Percentiles rank a stretch among this genome's conserved stretches.
These are phyloP conservation scores for Lactifluus volemus DNA, from an alignment of 768 basidiomycete genomes.

Conservation along the genomic window DNA sequence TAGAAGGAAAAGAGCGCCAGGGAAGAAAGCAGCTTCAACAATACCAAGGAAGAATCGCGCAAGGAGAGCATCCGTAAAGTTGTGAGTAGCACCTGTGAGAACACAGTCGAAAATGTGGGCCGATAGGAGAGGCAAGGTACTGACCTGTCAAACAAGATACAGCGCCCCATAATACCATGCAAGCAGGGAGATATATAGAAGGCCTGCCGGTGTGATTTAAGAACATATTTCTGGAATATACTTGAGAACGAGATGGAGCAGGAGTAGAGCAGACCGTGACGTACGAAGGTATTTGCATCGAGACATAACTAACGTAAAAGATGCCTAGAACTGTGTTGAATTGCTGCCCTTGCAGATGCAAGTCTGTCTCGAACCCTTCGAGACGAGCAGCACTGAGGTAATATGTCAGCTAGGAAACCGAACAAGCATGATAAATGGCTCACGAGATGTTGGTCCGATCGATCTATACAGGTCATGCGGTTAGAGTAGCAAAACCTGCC, in stretches of 20 bases:
- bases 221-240: conserved; percentile 51
- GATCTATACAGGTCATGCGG: conserved; percentile 33
- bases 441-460: conserved; percentile 68
- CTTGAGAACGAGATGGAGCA: background rate
- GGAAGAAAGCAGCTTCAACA: conserved; percentile 54
- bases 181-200: conserved; percentile 55
- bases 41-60: conserved; percentile 70
- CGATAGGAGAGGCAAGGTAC: conserved; percentile 6
- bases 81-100: conserved; percentile 14
- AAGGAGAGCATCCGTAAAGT: conserved; percentile 52
- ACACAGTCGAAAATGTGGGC: background rate
- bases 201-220: conserved; percentile 59
- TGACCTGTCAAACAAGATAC: conserved; percentile 35
- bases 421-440: conserved; percentile 15
- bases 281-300: conserved; percentile 75
- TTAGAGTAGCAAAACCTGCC: background rate
- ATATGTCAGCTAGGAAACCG: background rate
- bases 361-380: conserved; percentile 61
- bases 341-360: conserved; percentile 49
- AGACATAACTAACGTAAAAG: conserved; percentile 62
- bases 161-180: conserved; percentile 66
- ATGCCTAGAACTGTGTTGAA: conserved; percentile 63
- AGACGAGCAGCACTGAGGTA: conserved; percentile 55
- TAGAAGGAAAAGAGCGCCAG: conserved; percentile 54
- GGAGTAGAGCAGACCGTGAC: conserved; percentile 25